Base-by-base conservation (phyloP, 139 green algal genomes). In the Spirogloea muscicola region DNA sequence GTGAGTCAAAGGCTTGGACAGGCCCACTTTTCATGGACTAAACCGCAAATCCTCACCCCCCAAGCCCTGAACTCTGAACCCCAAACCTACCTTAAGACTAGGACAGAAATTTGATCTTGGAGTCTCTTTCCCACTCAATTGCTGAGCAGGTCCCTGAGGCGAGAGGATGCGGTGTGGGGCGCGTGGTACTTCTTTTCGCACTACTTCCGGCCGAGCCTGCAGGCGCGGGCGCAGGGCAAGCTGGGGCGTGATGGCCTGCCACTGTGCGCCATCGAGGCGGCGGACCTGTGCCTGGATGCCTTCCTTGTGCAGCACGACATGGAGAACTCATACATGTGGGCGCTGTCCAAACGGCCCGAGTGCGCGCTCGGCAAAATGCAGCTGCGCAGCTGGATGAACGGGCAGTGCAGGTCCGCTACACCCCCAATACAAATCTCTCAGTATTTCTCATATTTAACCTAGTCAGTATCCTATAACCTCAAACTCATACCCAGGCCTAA, bases 241-340 rank as follows among this genome's bases (percentile, higher is more conserved):
- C 6, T 62, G 5, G 52, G 52, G 37, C 36, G 40, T 25, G 27
- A 44, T 60, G 2, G 65, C 13, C n/a, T 27, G 41, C 36, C 38
- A n/a, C 13, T 74, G 1, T 41, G 65, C 41, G 31, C 39, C 13
- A 34, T 74, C 42, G 65, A 66, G 40, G 33, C 40, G 36, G 33
- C 55, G 38, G 68, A 77, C 59, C 68, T 77, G 37, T 10, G 58
- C n/a, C 58, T 77, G 39, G 68, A 77, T n/a, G 36, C 38, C 21
- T 79, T 79, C 39, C 16, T 79, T 37, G 71, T 79, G 71, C 71
- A 79, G 59, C 60, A 79, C 39, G 71, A 79, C 49, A 61, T 79
- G 33, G 71, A 79, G 43, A 79, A 79, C 61, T 63, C 27, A 25
- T 79, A 79, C 33, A 79, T 79, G 71, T 79, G 71, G 71, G 42